Conservation (phyloP, 805 yeast species). For the Monosporozyma servazzii region DNA sequence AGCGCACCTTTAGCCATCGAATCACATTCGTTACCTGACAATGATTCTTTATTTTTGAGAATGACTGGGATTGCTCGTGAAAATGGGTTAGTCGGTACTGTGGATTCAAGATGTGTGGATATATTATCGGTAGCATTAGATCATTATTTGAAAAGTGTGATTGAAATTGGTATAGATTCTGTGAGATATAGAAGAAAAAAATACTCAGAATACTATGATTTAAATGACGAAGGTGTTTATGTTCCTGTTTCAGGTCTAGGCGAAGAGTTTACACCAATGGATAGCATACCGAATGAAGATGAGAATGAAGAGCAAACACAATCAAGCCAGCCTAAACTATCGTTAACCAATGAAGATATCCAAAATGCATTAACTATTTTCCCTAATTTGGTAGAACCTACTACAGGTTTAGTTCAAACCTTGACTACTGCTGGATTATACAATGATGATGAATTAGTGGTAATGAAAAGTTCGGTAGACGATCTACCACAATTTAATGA, state of each 20-base stretch:
- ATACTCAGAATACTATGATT: slow-evolving; percentile 30
- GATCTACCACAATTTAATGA: slow-evolving; percentile 26
- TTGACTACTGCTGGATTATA: slow-evolving; percentile 41
- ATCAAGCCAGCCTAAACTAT: slow-evolving; percentile 6
- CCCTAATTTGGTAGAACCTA: slow-evolving; percentile 61
- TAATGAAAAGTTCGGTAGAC: slow-evolving; percentile 26
- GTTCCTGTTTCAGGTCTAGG: slow-evolving; percentile 16
- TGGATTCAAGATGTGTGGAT: slow-evolving; percentile 74
- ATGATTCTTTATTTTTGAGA: slow-evolving; percentile 53
- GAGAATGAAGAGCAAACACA: slow-evolving; percentile 7
- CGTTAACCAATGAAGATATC: slow-evolving; percentile 57
- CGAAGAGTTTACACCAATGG: slow-evolving; percentile 2
- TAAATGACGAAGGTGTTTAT: slow-evolving; percentile 26
- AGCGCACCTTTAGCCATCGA: slow-evolving; percentile 76
- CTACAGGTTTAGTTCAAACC: slow-evolving; percentile 43
- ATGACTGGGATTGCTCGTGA: slow-evolving; percentile 82
- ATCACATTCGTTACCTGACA: slow-evolving; percentile 73
- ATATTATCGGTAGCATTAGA: slow-evolving; percentile 75
- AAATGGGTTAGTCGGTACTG: slow-evolving; percentile 74
- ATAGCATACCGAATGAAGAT: slow-evolving; percentile 5
- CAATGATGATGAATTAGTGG: slow-evolving; percentile 44
- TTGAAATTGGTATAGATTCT: slow-evolving; percentile 67
- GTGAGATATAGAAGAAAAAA: slow-evolving; percentile 51
- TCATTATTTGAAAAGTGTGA: slow-evolving; percentile 59
- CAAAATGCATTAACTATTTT: slow-evolving; percentile 52